A percentile compares a stretch with the other conserved stretches of the same genome.
These are phyloP conservation scores for Microthlaspi erraticum DNA, from an alignment of 345 rosid genomes.

Conservation along the genomic window DNA sequence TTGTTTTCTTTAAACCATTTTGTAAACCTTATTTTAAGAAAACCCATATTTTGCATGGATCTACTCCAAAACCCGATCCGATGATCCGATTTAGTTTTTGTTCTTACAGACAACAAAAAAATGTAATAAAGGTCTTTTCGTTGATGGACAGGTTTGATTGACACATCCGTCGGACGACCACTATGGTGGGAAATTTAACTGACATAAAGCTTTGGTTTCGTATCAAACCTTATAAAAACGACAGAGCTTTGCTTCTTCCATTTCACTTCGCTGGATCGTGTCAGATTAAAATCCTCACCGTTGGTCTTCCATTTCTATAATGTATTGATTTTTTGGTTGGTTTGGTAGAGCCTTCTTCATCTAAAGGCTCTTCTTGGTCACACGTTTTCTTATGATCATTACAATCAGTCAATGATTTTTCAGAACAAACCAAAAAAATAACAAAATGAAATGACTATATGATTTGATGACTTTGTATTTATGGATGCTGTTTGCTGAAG, in stretches of 20 bases:
- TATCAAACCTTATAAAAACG: constrained; percentile 25
- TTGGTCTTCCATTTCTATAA: constrained; percentile 11
- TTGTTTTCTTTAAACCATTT: not conserved
- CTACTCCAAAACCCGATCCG: constrained; percentile 18
- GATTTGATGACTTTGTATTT: not conserved
- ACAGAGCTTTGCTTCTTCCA: constrained; percentile 36
- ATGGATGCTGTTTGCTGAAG: not conserved
- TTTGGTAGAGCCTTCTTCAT: not conserved
- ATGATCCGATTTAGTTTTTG: not conserved
- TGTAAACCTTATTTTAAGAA: not conserved
- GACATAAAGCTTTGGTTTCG: constrained; percentile 40
- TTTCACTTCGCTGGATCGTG: constrained; percentile 23
- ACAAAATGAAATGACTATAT: not conserved
- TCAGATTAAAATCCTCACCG: constrained; percentile 25
- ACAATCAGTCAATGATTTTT: not conserved
- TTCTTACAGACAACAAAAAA: not conserved
- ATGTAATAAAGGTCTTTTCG: constrained; percentile 40
- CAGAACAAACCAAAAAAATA: not conserved
- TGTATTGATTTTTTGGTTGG: not conserved
- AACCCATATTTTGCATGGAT: constrained; percentile 20
- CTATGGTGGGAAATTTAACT: constrained; percentile 42
- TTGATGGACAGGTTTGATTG: constrained; percentile 56
- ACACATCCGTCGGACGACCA: constrained; percentile 40
- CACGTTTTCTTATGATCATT: constrained; percentile 17
- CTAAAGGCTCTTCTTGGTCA: constrained; percentile 20